These are phyloP conservation scores for Ustilago nuda DNA, from an alignment of 1,284 basidiomycete genomes.

Conservation along the genomic window DNA sequence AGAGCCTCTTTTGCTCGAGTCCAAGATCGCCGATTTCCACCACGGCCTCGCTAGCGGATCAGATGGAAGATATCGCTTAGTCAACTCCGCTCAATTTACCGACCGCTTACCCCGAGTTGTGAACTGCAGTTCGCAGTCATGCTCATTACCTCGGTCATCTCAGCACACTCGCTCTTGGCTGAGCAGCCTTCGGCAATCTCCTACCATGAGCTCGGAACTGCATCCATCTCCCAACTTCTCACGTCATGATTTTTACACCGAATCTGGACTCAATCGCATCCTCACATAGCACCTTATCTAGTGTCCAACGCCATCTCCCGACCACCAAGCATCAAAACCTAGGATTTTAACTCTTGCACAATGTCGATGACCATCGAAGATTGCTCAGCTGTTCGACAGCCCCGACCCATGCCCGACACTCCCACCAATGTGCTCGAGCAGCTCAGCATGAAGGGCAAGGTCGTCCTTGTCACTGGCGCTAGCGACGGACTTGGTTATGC, in stretches of 20 bases:
- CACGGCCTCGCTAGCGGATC: too few species aligned
- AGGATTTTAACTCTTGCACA: constrained; percentile 7
- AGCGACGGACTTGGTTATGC: constrained; percentile 67
- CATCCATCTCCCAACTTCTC: neutral
- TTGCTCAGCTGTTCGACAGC: constrained; percentile 45
- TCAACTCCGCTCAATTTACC: neutral
- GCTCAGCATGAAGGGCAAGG: constrained; percentile 66
- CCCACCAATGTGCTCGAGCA: constrained; percentile 52
- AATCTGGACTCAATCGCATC: neutral
- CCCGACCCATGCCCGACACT: constrained; percentile 43
- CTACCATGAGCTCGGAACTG: neutral
- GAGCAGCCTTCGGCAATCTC: neutral
- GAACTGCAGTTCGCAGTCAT: neutral
- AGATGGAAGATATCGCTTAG: too few species aligned
- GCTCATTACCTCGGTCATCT: neutral
- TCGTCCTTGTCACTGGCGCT: constrained; percentile 65
- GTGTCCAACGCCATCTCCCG: neutral
- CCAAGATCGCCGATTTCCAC: too few species aligned
- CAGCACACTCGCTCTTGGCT: neutral
- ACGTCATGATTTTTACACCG: too few species aligned
- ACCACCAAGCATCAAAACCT: neutral
- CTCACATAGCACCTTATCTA: neutral
- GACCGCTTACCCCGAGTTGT: neutral
- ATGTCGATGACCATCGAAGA: constrained; percentile 61
- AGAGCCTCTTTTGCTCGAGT: too few species aligned